Conservation (phyloP, 305 asterid species). For the Fraxinus baroniana region DNA sequence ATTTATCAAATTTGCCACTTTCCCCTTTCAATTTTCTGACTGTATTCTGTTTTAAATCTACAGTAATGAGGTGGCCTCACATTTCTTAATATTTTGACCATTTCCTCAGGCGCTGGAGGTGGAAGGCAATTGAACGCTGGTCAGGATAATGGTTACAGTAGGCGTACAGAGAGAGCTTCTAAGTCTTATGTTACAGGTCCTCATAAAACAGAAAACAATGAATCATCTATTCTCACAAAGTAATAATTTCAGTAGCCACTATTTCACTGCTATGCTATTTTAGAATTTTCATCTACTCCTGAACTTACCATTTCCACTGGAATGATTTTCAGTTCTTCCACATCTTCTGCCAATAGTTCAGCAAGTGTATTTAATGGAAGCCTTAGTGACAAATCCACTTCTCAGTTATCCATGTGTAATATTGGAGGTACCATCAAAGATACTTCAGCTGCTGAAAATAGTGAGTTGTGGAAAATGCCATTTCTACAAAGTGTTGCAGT, state of each 20-base stretch:
- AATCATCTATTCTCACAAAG: conserved; percentile 28
- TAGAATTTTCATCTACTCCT: not conserved
- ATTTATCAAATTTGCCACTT: not conserved
- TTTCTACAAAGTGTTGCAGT: conserved; percentile 27
- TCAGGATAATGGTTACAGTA: conserved; percentile 34
- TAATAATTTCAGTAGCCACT: conserved; percentile 21
- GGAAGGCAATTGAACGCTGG: conserved; percentile 28
- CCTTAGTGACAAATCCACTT: conserved; percentile 21
- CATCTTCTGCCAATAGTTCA: conserved; percentile 22
- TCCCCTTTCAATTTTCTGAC: not conserved
- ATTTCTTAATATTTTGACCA: conserved; percentile 6
- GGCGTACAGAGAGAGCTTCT: conserved; percentile 31
- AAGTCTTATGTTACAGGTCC: conserved; percentile 24
- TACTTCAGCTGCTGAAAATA: conserved; percentile 21
- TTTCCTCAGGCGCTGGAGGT: conserved; percentile 35
- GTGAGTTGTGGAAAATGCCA: conserved; percentile 27
- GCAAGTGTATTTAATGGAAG: conserved; percentile 21
- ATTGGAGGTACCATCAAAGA: conserved; percentile 17
- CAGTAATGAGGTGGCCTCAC: not conserved
- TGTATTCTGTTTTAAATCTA: not conserved
- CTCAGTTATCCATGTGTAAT: conserved; percentile 25
- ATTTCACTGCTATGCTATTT: not conserved
- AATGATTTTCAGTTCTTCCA: conserved; percentile 27
- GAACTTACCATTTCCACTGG: conserved; percentile 19
- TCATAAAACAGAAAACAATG: conserved; percentile 26